These are phyloP conservation scores for Lasiodiplodia gonubiensis DNA, from an alignment of 2,329 filamentous ascomycete species.

Conservation along the genomic window DNA sequence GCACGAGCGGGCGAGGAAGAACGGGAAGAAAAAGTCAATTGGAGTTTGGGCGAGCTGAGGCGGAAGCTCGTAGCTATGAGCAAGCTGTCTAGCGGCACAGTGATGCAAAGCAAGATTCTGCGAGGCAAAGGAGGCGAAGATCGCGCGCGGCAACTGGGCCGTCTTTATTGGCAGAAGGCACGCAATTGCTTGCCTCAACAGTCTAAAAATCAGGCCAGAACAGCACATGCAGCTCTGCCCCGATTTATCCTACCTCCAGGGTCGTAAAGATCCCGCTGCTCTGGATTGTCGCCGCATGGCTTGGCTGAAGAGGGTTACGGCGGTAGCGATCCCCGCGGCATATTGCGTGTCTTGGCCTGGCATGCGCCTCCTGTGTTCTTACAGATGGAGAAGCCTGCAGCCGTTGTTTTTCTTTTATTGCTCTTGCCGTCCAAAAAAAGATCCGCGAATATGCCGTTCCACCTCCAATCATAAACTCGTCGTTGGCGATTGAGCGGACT, in stretches of 20 bases:
- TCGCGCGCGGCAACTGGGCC: slow-evolving; percentile 1
- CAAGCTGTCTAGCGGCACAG: not conserved
- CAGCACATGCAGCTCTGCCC: slow-evolving; percentile 2
- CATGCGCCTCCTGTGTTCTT: not conserved
- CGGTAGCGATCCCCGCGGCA: slow-evolving; percentile 9
- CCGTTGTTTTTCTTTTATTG: not conserved
- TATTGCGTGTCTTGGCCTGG: slow-evolving; percentile 8
- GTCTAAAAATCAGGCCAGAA: not conserved
- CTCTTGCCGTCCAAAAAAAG: not conserved
- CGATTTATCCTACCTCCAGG: slow-evolving; percentile 9
- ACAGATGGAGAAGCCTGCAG: no score
- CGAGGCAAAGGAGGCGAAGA: not conserved
- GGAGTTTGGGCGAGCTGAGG: not conserved
- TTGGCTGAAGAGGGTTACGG: not conserved
- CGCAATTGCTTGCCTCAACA: not conserved
- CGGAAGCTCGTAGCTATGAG: not conserved
- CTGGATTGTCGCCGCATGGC: slow-evolving; percentile 8
- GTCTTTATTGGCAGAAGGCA: slow-evolving; percentile 8
- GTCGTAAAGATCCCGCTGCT: not conserved
- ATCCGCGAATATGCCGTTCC: not conserved
- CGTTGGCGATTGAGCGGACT: not conserved
- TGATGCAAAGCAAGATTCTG: not conserved
- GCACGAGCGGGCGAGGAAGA: no score
- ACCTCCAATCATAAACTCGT: not conserved
- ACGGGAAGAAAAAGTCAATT: not conserved